Base-by-base conservation (phyloP, 1,284 basidiomycete genomes). In the Puccinia coronata region DNA sequence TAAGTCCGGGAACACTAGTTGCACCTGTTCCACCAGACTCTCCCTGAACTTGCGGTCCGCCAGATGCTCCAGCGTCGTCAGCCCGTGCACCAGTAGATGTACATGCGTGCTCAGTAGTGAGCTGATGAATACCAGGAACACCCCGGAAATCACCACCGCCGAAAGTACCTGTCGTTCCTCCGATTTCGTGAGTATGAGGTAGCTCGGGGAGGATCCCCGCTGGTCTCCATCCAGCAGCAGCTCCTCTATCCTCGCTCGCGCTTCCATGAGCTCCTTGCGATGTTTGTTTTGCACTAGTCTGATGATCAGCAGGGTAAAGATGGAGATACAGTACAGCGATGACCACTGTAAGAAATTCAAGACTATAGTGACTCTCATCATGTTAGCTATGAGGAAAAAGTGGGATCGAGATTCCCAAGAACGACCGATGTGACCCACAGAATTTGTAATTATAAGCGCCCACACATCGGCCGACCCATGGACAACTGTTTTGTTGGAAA, bases 391-490 rank as follows among this genome's bases (percentile, higher is more conserved):
- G 23, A 16, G 28, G 25, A 18, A 71, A 49, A 53, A 23, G 47
- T 34, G 18, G 2, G 18, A 6, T 43, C 12, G 34, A 34, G 4
- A 47, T 47, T 47, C 16, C 16, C 16, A 28, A 65, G 39, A 47
- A 6, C 23, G 11, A 28, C n/a, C n/a, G 65, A 31, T 31, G 12
- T 31, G 36, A 65, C 74, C n/a, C 1, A 77, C 74, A 77, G 49
- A 63, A 77, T 77, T 77, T 77, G n/a, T 83, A 83, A 47, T 82
- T 84, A 23, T 81, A 63, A 82, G 82, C 78, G 47, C 61, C 83
- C 61, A 80, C 77, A 71, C 82, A 81, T 67, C 84, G 84, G 47
- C 85, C 85, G 14, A 86, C 73, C 86, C 86, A 86, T 55, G 86
- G 86, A 69, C 86, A 86, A 82, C 86, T 85, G 63, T 16, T 31